A percentile compares a stretch with the other conserved stretches of the same genome.
Evolutionary conservation across 257 asterid species (phyloP).

Genomic region (Fraxinus americana): DNA sequence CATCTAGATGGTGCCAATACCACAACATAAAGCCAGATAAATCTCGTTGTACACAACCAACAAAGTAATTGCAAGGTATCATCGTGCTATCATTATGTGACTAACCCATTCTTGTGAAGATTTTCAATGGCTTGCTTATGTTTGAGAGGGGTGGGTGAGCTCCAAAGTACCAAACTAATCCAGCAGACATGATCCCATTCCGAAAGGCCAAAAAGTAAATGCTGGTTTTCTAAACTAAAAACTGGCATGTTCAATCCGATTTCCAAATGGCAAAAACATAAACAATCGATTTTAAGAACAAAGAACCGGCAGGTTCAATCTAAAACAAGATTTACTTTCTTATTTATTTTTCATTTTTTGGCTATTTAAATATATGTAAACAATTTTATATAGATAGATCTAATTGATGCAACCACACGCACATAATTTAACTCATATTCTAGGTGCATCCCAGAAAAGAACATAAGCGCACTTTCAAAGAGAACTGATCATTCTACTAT

Average conservation of each 20-base stretch:
- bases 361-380: background rate
- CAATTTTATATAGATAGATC: background rate
- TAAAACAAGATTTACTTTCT: too few species aligned
- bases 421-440: background rate
- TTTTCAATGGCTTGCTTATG: background rate
- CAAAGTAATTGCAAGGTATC: slow-evolving; percentile 11
- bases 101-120: slow-evolving; percentile 16
- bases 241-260: background rate
- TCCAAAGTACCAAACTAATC: background rate
- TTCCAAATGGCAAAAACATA: background rate
- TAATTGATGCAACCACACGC: background rate
- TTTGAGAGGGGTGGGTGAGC: background rate
- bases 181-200: background rate
- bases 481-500: background rate
- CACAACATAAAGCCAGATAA: slow-evolving; percentile 4
- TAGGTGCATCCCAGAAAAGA: background rate
- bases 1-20: slow-evolving; percentile 10
- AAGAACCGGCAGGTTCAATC: background rate
- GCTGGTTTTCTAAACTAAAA: background rate
- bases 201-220: background rate
- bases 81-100: background rate
- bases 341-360: background rate
- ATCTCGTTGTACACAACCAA: background rate
- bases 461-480: background rate
- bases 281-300: background rate